These are phyloP conservation scores for Erysimum cheiri DNA, from an alignment of 441 rosid species.

Conservation along the genomic window DNA sequence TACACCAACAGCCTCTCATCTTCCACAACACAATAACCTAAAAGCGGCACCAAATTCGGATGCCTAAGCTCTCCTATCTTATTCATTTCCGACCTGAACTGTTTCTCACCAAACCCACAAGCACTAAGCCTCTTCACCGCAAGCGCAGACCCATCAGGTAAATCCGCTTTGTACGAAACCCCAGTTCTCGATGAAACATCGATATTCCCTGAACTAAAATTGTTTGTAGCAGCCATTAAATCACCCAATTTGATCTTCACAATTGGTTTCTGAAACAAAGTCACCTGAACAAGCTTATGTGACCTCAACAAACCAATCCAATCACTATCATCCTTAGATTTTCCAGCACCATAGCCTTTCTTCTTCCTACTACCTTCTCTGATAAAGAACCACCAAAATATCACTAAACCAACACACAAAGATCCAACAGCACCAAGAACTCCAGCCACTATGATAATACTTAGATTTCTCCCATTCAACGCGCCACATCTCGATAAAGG, in stretches of 20 bases:
- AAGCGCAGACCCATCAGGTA: slow-evolving; percentile 67
- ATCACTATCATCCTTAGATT: slow-evolving; percentile 55
- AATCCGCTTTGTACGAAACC: slow-evolving; percentile 60
- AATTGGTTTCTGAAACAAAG: slow-evolving; percentile 72
- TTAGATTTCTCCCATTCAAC: slow-evolving; percentile 55
- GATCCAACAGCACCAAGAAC: slow-evolving; percentile 60
- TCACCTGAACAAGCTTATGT: slow-evolving; percentile 71
- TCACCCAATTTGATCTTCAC: slow-evolving; percentile 67
- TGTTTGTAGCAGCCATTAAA: slow-evolving; percentile 57
- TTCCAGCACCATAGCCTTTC: slow-evolving; percentile 50
- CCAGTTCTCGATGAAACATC: slow-evolving; percentile 64
- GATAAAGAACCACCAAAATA: slow-evolving; percentile 72
- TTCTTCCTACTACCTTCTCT: slow-evolving; percentile 47
- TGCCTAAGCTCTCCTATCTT: slow-evolving; percentile 71
- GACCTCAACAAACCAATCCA: slow-evolving; percentile 67
- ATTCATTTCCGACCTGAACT: slow-evolving; percentile 70
- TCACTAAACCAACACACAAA: slow-evolving; percentile 54
- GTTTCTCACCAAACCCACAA: slow-evolving; percentile 66
- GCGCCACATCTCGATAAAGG: slow-evolving; percentile 67
- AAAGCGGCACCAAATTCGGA: slow-evolving; percentile 73
- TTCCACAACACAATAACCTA: slow-evolving; percentile 66
- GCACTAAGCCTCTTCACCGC: slow-evolving; percentile 64
- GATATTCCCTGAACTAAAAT: slow-evolving; percentile 53
- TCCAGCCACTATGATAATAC: slow-evolving; percentile 63
- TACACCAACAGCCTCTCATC: slow-evolving; percentile 74